Base-by-base conservation (phyloP, 306 rosid species). In the Pyrus betulifolia region DNA sequence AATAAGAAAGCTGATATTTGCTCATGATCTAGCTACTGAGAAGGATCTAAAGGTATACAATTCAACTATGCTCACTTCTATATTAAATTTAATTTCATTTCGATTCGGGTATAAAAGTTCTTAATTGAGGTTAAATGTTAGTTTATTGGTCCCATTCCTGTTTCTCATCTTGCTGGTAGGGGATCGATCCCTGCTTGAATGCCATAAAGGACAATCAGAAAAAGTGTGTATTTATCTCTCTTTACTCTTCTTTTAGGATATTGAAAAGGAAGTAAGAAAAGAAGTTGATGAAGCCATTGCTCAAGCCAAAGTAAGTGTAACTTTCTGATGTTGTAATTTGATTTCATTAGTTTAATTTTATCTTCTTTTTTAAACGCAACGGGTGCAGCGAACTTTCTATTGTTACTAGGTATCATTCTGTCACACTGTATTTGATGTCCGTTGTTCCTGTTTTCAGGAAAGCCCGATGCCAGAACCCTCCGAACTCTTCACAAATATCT, bases 211-310 rank as follows among this genome's bases (percentile, higher is more conserved):
- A 59, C 55, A 0, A 17, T 17, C 21, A 15, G 55, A 51, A 51
- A 15, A 51, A 18, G 18, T 49, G 6, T 52, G 33, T 59, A 45
- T 19, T 70, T 49, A 52, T 28, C 21, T 1, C 12, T 30, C 40
- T 57, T 66, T 84, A 25, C 8, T 11, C 40, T 61, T 62, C 65
- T 76, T 45, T 79, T 67, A 96, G 98, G 99, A 96, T 82, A 78
- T 81, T 42, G 99, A 96, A 82, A 96, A 92, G 84, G 89, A 91
- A 87, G 57, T 75, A 62, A 89, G 96, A 78, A 96, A 83, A 84
- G 76, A 91, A 84, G 98, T 92, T 51, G 99, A 96, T 6, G 98
- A 96, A 31, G 97, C 98, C 66, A 92, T 96, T 72, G 98, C 97
- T 31, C 79, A 84, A 87, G 98, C 99, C 60, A 96, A 92, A 96